A percentile compares a stretch with the other conserved stretches of the same genome.
Evolutionary conservation across 2,329 filamentous ascomycete species (phyloP).

Genomic region (Pochonia chlamydosporia): DNA sequence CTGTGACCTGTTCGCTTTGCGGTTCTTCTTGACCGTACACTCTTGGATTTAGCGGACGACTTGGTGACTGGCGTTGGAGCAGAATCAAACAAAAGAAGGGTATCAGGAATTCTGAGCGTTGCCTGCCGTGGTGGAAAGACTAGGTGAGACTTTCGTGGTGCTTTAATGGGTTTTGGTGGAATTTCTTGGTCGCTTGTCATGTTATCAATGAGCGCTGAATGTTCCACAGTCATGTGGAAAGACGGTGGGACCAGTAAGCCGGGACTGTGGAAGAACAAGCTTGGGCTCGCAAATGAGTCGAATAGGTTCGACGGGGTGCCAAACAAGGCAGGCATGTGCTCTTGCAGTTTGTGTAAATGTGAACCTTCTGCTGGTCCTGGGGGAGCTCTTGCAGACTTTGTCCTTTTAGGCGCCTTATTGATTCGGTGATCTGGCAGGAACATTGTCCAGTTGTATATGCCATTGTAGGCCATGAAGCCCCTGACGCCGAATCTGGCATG

Average conservation of each 20-base stretch:
- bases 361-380: slow-evolving; percentile 23
- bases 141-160: slow-evolving; percentile 36
- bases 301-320: slow-evolving; percentile 42
- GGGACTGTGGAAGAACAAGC: slow-evolving; percentile 52
- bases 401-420: slow-evolving; percentile 23
- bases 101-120: slow-evolving; percentile 42
- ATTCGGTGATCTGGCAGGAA: slow-evolving; percentile 49
- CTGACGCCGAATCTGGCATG: slow-evolving; percentile 40
- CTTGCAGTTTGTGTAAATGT: slow-evolving; percentile 30
- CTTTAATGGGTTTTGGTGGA: slow-evolving; percentile 12
- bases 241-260: slow-evolving; percentile 39
- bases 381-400: slow-evolving; percentile 12
- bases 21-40: slow-evolving; percentile 13
- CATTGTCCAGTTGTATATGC: slow-evolving; percentile 60
- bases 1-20: slow-evolving; percentile 29
- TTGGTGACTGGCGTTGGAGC: slow-evolving; percentile 14
- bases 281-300: slow-evolving; percentile 54
- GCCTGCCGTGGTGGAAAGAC: slow-evolving; percentile 43
- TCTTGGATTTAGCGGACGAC: background rate
- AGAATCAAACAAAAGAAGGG: slow-evolving; percentile 42
- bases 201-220: slow-evolving; percentile 18
- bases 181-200: slow-evolving; percentile 16
- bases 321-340: slow-evolving; percentile 40
- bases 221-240: slow-evolving; percentile 32
- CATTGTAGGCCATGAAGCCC: slow-evolving; percentile 52